A percentile compares a stretch with the other conserved stretches of the same genome.
Conservation (phyloP, 2,329 filamentous ascomycete genomes). For the Amauroascus niger region DNA sequence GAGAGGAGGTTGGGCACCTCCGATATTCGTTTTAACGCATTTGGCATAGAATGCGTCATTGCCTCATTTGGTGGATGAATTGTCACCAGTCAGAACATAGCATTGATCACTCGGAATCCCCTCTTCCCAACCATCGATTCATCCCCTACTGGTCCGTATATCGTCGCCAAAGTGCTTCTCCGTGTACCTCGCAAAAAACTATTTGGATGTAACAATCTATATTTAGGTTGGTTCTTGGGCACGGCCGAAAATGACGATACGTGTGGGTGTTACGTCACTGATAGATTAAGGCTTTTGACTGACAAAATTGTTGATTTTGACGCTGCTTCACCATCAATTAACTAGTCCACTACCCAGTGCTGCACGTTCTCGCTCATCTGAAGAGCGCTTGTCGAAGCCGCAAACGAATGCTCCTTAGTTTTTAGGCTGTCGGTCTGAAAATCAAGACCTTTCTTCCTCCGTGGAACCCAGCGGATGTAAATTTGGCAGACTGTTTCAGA, state of each 20-base stretch:
- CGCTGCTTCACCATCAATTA: not conserved
- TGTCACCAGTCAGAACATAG: not conserved
- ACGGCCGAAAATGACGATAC: not conserved
- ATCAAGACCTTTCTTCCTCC: not conserved
- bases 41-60: not conserved
- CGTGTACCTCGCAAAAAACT: too few relatives aligned
- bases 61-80: not conserved
- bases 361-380: too few relatives aligned
- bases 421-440: too few relatives aligned
- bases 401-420: too few relatives aligned
- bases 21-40: too few relatives aligned
- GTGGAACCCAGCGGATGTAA: not conserved
- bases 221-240: not conserved
- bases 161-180: too few relatives aligned
- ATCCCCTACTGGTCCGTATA: too few relatives aligned
- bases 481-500: not conserved
- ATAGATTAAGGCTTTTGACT: not conserved
- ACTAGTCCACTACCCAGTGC: too few relatives aligned
- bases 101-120: not conserved
- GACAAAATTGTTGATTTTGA: not conserved
- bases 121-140: too few relatives aligned
- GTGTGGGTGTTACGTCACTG: not conserved
- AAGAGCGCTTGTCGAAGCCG: too few relatives aligned
- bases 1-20: not conserved
- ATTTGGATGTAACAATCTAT: not conserved